These are phyloP conservation scores for Ganoderma multipileum DNA, from an alignment of 1,284 basidiomycete genomes.

Conservation along the genomic window DNA sequence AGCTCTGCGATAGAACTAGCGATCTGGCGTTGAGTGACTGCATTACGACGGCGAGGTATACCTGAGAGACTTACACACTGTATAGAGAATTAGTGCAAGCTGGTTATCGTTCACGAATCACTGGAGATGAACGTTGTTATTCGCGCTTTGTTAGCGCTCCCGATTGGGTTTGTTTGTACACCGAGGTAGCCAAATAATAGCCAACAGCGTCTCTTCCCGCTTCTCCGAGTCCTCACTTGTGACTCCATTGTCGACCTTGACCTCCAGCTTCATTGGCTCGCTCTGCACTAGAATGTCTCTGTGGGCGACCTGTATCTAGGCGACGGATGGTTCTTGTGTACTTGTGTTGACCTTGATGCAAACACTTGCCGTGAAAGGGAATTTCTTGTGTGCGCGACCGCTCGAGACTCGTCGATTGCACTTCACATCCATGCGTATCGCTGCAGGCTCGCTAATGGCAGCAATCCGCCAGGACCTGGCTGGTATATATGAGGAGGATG, in stretches of 20 bases:
- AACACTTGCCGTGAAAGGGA: conserved; percentile 2
- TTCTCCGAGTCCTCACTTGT: too few species aligned
- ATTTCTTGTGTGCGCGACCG: not conserved
- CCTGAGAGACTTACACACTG: too few species aligned
- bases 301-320: conserved; percentile 6
- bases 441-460: not conserved
- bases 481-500: not conserved
- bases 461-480: not conserved
- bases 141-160: too few species aligned
- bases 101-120: too few species aligned
- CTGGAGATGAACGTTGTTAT: too few species aligned
- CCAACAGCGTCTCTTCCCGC: not conserved
- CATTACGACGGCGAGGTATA: too few species aligned
- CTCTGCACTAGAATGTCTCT: not conserved
- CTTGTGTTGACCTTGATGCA: not conserved
- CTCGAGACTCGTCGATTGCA: not conserved
- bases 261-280: conserved; percentile 6
- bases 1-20: too few species aligned
- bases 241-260: conserved; percentile 5
- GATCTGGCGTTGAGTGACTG: too few species aligned
- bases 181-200: not conserved
- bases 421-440: not conserved
- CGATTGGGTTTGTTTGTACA: not conserved
- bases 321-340: not conserved
- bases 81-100: too few species aligned